Base-by-base conservation (phyloP, 768 basidiomycete species). In the Guyanaporus albipodus region DNA sequence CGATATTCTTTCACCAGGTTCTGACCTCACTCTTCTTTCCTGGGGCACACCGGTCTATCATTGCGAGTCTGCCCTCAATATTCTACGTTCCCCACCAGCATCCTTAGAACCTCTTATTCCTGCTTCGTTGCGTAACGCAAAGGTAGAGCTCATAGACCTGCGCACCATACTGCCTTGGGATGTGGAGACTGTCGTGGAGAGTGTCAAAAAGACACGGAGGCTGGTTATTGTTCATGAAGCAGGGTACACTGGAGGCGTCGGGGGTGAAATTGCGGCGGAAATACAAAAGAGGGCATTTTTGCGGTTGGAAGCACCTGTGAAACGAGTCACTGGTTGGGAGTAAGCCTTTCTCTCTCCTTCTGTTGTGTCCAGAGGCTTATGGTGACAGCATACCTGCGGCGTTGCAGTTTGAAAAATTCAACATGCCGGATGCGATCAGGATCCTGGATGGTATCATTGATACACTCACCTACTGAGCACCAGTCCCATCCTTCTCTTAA, bases 31-130 rank as follows among this genome's bases (percentile, higher is more conserved):
- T 1, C 67, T 96, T 22, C 72, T 96, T 17, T 81, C 91, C 7
- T 97, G 91, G 82, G 93, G 93, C n/a, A 93, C 92, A 12, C 91
- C 93, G 1, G 68, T 96, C 27, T 95, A 91, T 68, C 84, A 89
- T 56, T 91, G 91, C 64, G 88, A 92, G 72, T 74, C 80, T 15
- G 93, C 94, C 0, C 68, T 96, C 12, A 77, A 82, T 54, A 73
- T 93, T 58, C 73, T 96, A 24, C 68, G 67, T 3, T 72, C 78
- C 40, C 92, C 93, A 0, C 78, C 85, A 2, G 64, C 77, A 17
- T 67, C 77, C 12, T 68, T 95, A 5, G 80, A 80, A 38, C 58
- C 70, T 6, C 76, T 86, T 47, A 69, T 95, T 24, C 90, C 93
- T 0, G 52, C 68, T 5, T 75, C 80, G 6, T 49, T 87, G 14